Conservation (phyloP, 148 eudicot genomes). For the Mesembryanthemum crystallinum region DNA sequence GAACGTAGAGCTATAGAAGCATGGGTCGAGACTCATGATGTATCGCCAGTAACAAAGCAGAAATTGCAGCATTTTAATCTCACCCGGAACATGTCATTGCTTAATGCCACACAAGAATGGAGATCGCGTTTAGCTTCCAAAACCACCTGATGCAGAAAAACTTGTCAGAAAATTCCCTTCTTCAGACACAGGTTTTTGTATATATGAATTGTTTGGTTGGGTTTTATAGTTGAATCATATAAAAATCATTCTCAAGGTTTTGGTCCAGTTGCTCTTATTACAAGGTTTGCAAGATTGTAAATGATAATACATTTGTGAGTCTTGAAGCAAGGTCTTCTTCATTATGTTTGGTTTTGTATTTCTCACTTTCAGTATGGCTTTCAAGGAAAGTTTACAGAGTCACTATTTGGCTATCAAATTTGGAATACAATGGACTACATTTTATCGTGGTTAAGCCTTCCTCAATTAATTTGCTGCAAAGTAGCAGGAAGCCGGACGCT, state of each 20-base stretch:
- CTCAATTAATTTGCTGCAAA: too few relatives aligned
- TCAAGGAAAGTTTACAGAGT: too few relatives aligned
- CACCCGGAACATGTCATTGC: conserved; percentile 68
- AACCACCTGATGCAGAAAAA: conserved; percentile 14
- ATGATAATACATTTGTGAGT: background rate
- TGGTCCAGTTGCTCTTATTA: background rate
- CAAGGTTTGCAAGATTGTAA: background rate
- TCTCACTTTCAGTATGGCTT: background rate
- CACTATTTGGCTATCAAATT: too few relatives aligned
- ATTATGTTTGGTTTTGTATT: background rate
- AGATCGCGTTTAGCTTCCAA: conserved; percentile 36
- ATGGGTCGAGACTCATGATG: conserved; percentile 64
- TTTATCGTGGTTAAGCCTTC: too few relatives aligned
- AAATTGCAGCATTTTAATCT: conserved; percentile 53
- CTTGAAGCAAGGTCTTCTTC: background rate
- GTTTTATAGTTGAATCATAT: background rate
- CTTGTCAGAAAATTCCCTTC: background rate
- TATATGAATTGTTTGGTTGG: conserved; percentile 9
- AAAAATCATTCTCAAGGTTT: background rate
- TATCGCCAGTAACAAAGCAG: conserved; percentile 68
- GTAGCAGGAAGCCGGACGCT: too few relatives aligned
- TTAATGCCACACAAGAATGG: conserved; percentile 81
- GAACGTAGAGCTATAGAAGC: conserved; percentile 78
- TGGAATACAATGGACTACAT: too few relatives aligned
- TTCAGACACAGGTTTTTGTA: background rate